Evolutionary conservation across 805 yeast genomes (phyloP), one percentile per base, ranked within the genome.

Genomic region (Zygosaccharomyces siamensis): DNA sequence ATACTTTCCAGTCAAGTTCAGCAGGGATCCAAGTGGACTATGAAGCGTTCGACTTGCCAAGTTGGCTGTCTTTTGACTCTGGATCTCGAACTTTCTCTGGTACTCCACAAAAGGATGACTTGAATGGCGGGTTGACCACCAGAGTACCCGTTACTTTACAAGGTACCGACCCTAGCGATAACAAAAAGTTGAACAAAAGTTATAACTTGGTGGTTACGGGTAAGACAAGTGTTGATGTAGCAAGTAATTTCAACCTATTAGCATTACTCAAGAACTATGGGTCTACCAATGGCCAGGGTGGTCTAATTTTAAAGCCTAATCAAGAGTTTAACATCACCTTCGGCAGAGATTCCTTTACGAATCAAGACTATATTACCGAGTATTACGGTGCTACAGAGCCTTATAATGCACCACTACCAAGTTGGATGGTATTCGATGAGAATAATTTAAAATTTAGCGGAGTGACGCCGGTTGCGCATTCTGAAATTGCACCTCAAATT

Each of bases 381-480:
- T 88, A 85, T 69, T 86, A 87, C 61, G 97, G 97, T 18, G 77
- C 85, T 54, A 80, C 90, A n/a, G 69, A 74, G 11, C 57, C 56
- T 28, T 89, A 87, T 64, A 79, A 90, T 62, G 78, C 96, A 1
- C 92, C 99, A 2, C 73, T 93, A 48, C 99, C 99, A 33, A 84
- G 80, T 61, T 93, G 99, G 98, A 72, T 89, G 45, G 67, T 70
- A 46, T 93, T 92, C 62, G 83, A 89, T 60, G 58, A 73, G 2
- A 59, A 76, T 4, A 72, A 74, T 33, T 70, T 88, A 54, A 77
- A 86, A 18, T 92, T 89, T 67, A 74, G 80, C 38, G 99, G 99
- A 28, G 83, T 84, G 1, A 92, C 96, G 1, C 99, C 99, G 8
- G 73, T 84, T 6, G 87, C 87, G 28, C 84, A 87, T 56, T 86